These are phyloP conservation scores for Pseudogymnoascus sp. DNA, from an alignment of 2,329 filamentous ascomycete genomes.

Conservation along the genomic window DNA sequence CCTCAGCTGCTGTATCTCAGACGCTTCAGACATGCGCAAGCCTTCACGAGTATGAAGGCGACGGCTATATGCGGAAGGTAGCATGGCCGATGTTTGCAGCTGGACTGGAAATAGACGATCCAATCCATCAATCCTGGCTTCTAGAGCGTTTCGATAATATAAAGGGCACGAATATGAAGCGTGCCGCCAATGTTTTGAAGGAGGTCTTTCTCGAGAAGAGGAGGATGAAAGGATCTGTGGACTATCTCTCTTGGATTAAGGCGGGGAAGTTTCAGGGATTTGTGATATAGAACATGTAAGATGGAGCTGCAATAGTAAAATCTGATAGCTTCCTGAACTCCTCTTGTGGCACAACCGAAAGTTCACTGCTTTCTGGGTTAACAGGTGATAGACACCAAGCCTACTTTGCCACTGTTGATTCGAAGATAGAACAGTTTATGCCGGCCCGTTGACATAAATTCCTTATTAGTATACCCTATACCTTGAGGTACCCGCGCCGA, in stretches of 20 bases:
- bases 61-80: not conserved
- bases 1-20: not conserved
- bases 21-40: not conserved
- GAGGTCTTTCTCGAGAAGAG: not conserved
- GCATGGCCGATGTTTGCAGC: conserved; percentile 31
- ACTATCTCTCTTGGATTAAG: not conserved
- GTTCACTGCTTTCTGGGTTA: not conserved
- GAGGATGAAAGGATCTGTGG: not conserved
- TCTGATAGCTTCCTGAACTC: not conserved
- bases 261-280: not conserved
- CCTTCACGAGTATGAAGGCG: not conserved
- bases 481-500: too few relatives aligned
- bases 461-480: too few relatives aligned
- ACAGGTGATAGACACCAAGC: not conserved
- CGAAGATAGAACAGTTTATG: too few relatives aligned
- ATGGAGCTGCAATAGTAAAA: not conserved
- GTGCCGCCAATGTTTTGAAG: not conserved
- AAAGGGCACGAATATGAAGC: not conserved
- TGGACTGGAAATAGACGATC: conserved; percentile 30
- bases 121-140: conserved; percentile 30
- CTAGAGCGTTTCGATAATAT: conserved; percentile 16
- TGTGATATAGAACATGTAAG: not conserved
- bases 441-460: too few relatives aligned
- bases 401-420: not conserved
- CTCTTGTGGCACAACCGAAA: not conserved